A percentile compares a stretch with the other conserved stretches of the same genome.
Conservation (phyloP, 257 asterid species). For the Plectranthus barbatus region DNA sequence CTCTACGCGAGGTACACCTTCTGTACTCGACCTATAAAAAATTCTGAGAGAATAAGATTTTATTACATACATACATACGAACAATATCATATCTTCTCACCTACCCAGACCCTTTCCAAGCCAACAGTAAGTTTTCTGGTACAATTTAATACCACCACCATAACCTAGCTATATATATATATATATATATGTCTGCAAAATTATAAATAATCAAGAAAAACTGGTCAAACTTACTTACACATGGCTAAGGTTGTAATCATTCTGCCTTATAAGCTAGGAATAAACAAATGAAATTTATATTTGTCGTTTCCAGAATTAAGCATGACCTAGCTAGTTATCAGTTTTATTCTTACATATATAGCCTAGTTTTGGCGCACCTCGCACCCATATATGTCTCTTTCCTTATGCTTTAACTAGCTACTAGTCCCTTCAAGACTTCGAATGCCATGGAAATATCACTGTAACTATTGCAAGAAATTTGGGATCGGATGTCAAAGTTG, state of each 20-base stretch:
- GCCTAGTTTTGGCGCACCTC: neutral
- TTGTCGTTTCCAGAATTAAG: conserved; percentile 9
- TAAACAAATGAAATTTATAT: conserved; percentile 14
- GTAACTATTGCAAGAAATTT: conserved; percentile 21
- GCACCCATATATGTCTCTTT: neutral
- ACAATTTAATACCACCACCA: conserved; percentile 6
- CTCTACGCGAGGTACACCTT: neutral
- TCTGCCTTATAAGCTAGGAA: conserved; percentile 3
- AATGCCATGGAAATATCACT: conserved; percentile 26
- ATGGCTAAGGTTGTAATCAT: conserved; percentile 13
- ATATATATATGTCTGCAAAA: conserved; percentile 10
- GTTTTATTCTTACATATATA: neutral
- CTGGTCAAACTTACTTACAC: conserved; percentile 22
- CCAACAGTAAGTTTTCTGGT: conserved; percentile 14
- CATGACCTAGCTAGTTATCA: neutral
- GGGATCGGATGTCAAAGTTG: conserved; percentile 1
- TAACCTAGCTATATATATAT: conserved; percentile 3
- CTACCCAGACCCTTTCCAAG: conserved; percentile 15
- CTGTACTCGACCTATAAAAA: neutral
- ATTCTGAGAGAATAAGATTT: neutral
- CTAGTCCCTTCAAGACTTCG: conserved; percentile 3
- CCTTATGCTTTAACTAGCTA: neutral
- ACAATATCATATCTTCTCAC: conserved; percentile 20
- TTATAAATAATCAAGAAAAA: neutral
- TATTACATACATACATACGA: neutral